Conservation (phyloP, 2,329 filamentous ascomycete genomes). For the Didymella arachidicola region DNA sequence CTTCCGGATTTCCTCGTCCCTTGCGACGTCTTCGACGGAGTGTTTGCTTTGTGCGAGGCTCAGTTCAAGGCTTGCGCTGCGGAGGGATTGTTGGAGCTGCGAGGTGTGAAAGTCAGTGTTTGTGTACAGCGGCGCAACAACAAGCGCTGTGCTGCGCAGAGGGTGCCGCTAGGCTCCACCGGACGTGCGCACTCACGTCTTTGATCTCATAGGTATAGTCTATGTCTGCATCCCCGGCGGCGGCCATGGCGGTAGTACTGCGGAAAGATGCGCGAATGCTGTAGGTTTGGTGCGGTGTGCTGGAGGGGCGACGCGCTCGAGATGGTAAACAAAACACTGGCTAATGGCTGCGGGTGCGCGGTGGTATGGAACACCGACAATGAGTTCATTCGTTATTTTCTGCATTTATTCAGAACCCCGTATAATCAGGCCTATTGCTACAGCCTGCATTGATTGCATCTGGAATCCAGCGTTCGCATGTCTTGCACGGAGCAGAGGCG, state of each 20-base stretch:
- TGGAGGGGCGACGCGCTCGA: slow-evolving; percentile 42
- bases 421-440: no score
- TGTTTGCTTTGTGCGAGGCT: slow-evolving; percentile 72
- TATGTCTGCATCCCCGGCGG: slow-evolving; percentile 37
- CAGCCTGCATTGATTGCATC: no score
- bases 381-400: background rate
- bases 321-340: slow-evolving; percentile 44
- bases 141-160: background rate
- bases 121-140: slow-evolving; percentile 17
- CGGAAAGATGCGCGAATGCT: slow-evolving; percentile 28
- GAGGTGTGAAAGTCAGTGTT: slow-evolving; percentile 22
- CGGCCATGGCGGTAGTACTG: slow-evolving; percentile 38
- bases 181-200: slow-evolving; percentile 41
- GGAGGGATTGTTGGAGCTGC: slow-evolving; percentile 60
- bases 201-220: slow-evolving; percentile 42
- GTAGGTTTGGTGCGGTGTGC: slow-evolving; percentile 20
- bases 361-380: slow-evolving; percentile 7
- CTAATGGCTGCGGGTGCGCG: background rate
- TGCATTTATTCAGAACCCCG: background rate
- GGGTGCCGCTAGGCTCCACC: slow-evolving; percentile 17
- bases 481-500: background rate
- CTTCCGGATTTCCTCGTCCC: slow-evolving; percentile 77
- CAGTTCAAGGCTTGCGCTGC: slow-evolving; percentile 68
- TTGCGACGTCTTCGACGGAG: slow-evolving; percentile 71
- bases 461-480: background rate